phyloP scores from a whole-genome alignment of 2,329 filamentous ascomycete species.

The Microsporum audouinii region DNA sequence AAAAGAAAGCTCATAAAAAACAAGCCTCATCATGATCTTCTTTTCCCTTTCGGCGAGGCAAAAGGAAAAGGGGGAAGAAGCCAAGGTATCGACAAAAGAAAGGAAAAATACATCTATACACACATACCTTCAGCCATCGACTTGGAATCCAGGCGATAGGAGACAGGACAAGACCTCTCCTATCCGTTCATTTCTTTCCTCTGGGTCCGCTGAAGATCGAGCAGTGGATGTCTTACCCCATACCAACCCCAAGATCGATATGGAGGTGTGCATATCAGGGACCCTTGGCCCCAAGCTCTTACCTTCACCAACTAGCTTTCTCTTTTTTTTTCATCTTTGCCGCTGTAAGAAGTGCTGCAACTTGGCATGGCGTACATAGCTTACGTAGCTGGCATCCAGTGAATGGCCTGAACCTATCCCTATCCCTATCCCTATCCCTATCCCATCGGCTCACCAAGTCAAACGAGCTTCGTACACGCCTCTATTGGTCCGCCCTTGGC shows the following conservation, averaged over 20 bases:
- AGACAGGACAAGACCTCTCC: neutral
- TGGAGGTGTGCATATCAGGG: too few species aligned
- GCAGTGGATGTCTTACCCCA: too few species aligned
- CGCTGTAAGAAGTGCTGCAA: neutral
- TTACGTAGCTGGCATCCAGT: neutral
- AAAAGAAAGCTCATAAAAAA: neutral
- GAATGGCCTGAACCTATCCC: too few species aligned
- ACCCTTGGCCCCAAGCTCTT: too few species aligned
- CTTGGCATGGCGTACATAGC: neutral
- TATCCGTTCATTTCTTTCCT: neutral
- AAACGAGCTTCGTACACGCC: too few species aligned
- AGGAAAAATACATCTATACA: neutral
- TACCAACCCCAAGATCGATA: too few species aligned
- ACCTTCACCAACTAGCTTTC: neutral
- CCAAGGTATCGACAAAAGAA: neutral
- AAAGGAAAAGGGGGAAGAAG: neutral
- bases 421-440: too few species aligned
- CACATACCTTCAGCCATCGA: too few species aligned
- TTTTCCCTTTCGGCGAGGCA: neutral
- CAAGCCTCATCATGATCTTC: neutral
- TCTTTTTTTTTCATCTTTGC: neutral
- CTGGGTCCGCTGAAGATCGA: neutral
- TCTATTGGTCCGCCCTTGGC: neutral
- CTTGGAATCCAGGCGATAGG: neutral
- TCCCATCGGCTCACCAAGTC: too few species aligned